Conservation (phyloP, 2,329 filamentous ascomycete genomes). For the Aaosphaeria pasadenensis region DNA sequence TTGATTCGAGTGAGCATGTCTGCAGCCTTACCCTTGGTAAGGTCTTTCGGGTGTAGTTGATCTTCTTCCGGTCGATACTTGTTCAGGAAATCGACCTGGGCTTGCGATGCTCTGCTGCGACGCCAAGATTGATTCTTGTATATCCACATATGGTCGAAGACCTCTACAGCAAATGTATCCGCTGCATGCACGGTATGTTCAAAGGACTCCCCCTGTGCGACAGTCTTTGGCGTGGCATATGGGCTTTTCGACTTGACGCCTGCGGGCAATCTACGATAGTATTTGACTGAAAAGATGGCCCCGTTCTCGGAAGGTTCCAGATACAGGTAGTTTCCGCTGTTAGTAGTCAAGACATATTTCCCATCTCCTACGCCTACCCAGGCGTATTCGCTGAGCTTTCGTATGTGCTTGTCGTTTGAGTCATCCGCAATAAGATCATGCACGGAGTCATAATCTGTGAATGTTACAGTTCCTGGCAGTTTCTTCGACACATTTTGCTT, state of each 20-base stretch:
- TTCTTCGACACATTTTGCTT: constrained; percentile 16
- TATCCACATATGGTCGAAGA: constrained; percentile 68
- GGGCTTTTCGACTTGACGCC: constrained; percentile 47
- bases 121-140: constrained; percentile 68
- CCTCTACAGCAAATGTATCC: constrained; percentile 71
- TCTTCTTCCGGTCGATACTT: constrained; percentile 57
- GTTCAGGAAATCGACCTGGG: constrained; percentile 68
- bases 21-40: constrained; percentile 76
- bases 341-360: constrained; percentile 67
- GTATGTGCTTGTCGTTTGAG: constrained; percentile 74
- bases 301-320: constrained; percentile 47
- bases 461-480: constrained; percentile 58
- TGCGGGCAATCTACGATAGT: constrained; percentile 40
- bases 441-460: constrained; percentile 90
- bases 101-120: constrained; percentile 55
- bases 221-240: constrained; percentile 65
- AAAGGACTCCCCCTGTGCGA: constrained; percentile 66
- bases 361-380: constrained; percentile 79
- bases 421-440: constrained; percentile 84
- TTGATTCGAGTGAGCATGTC: constrained; percentile 94
- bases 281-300: constrained; percentile 39
- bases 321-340: constrained; percentile 58
- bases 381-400: constrained; percentile 67
- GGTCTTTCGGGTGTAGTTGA: constrained; percentile 51
- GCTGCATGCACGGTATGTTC: constrained; percentile 76